Evolutionary conservation across 345 rosid genomes (phyloP), one percentile per base, ranked within the genome.

Genomic region (Eutrema yunnanense): DNA sequence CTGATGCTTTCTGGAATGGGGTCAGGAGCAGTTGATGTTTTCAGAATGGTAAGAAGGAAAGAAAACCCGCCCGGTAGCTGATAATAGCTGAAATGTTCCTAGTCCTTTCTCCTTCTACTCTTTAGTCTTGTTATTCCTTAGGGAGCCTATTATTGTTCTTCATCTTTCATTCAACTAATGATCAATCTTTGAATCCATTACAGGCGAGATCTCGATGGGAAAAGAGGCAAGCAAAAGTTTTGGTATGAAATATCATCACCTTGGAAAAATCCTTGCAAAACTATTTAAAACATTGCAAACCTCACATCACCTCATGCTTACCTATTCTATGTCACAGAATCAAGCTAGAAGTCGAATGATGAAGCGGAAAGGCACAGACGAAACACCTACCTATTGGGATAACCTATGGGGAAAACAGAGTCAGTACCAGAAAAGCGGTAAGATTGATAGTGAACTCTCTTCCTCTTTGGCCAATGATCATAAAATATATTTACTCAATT

Each of bases 1-100:
- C 62, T 94, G 62, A 90, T 94, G 98, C 98, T 94, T 73, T 85
- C 98, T 33, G 98, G 98, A 72, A 90, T 94, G 98, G 98, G 97
- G 55, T 76, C 93, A 40, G 86, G 79, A 52, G 78, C 86, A 3
- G 54, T 75, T 4, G 97, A 94, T 67, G 94, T 90, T 74, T 94
- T 94, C 82, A 84, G 96, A 82, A 82, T 85, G 90, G 97, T 94
- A 82, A 86, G 87, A 77, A 4, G 16, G 27, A 37, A 6, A 49
- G 8, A 52, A 19, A 19, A 49, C 27, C 30, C 4, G 7, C 22
- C 10, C 6, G 0, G 30, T 55, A 55, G 44, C 62, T 38, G n/a
- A 57, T 29, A 38, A 59, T 16, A 53, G 29, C 51, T 74, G 60
- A 43, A 68, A 8, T 51, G 26, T 66, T 48, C 13, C n/a, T 11